Evolutionary conservation across 1,284 basidiomycete species (phyloP).

Genomic region (Pholiota adiposa): DNA sequence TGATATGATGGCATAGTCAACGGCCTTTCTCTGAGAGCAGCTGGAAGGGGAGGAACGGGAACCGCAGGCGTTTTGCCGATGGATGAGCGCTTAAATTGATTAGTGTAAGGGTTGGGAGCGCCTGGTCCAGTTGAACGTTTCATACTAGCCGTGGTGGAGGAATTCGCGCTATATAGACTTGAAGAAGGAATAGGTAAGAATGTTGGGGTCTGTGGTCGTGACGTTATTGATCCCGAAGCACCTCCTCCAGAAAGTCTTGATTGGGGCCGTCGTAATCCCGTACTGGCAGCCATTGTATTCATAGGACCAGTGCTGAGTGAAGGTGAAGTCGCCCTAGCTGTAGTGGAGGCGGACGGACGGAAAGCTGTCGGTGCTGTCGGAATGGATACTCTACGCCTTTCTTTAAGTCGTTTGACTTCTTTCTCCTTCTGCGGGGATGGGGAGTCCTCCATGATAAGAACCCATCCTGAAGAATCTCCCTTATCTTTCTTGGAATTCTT

Average conservation of each 20-base stretch:
- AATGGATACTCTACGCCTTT: conserved; percentile 60
- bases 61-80: conserved; percentile 49
- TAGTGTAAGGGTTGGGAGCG: conserved; percentile 38
- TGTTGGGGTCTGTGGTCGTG: conserved; percentile 75
- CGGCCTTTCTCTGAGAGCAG: conserved; percentile 24
- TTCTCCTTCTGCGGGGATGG: conserved; percentile 67
- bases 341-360: conserved; percentile 29
- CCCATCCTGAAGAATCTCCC: conserved; percentile 76
- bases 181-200: conserved; percentile 68
- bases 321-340: conserved; percentile 30
- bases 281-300: conserved; percentile 25
- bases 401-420: conserved; percentile 47
- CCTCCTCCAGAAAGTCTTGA: conserved; percentile 71
- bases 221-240: conserved; percentile 67
- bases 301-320: conserved; percentile 41
- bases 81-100: conserved; percentile 60
- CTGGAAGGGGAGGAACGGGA: conserved; percentile 38
- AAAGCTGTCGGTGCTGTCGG: conserved; percentile 51
- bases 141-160: conserved; percentile 40
- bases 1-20: conserved; percentile 25
- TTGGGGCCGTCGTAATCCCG: conserved; percentile 51
- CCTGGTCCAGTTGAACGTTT: conserved; percentile 64
- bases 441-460: conserved; percentile 81
- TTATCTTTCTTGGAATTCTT: conserved; percentile 45
- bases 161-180: conserved; percentile 45